Conservation (phyloP, 169 alveolate species). For the Eimeria sp. region DNA sequence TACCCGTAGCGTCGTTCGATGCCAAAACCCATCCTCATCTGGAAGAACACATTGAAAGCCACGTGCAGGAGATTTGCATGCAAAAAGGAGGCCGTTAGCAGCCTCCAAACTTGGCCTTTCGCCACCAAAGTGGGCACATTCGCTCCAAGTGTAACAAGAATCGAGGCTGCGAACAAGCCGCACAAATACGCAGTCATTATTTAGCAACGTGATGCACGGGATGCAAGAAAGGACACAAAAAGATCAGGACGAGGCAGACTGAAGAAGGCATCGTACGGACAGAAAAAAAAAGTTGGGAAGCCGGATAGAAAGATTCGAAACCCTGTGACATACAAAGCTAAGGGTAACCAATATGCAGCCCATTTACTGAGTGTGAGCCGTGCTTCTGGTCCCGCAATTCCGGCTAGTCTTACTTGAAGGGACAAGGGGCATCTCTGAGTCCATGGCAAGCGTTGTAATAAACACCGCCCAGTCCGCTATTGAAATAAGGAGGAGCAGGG, state of each 20-base stretch:
- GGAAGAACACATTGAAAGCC: conserved; percentile 91
- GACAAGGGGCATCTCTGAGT: conserved; percentile 78
- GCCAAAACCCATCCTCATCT: conserved; percentile 90
- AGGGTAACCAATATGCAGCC: too few species aligned
- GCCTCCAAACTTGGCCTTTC: conserved; percentile 91
- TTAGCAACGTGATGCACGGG: background rate
- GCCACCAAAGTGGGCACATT: conserved; percentile 88
- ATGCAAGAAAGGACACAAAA: background rate
- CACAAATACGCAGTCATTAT: background rate
- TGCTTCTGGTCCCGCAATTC: background rate
- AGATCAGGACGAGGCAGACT: background rate
- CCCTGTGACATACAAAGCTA: background rate
- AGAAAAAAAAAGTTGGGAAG: background rate
- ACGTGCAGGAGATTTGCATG: conserved; percentile 91
- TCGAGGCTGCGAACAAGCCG: conserved; percentile 76
- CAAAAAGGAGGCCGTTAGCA: conserved; percentile 89
- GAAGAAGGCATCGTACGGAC: background rate
- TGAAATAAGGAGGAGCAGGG: conserved; percentile 84
- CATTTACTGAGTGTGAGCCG: background rate
- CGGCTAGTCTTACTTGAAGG: conserved; percentile 49
- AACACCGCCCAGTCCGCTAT: conserved; percentile 84
- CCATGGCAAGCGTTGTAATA: conserved; percentile 70
- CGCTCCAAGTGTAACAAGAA: conserved; percentile 87
- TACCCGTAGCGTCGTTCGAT: conserved; percentile 91
- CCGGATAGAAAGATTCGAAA: background rate